Evolutionary conservation across 2,329 filamentous ascomycete species (phyloP), one percentile per base, ranked within the genome.

Genomic region (Tolypocladium ovalisporum): DNA sequence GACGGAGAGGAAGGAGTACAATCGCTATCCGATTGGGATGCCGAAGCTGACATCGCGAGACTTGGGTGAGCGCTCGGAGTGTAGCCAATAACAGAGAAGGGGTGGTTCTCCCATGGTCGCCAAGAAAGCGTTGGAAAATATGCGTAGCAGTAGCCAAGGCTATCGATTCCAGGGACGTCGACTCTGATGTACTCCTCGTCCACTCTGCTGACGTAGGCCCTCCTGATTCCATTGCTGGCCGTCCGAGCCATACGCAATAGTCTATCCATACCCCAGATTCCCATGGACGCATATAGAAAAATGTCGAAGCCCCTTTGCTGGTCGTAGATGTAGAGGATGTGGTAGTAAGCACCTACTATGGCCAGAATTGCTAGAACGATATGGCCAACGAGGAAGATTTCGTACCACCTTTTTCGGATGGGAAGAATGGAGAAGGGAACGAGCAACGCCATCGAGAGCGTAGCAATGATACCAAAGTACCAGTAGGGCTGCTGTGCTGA

Each of bases 371-470:
- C 67, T 0, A 79, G 53, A 3, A 70, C 54, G 29, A 80, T 71
- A 51, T 80, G 78, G 10, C 65, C 59, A 7, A 72, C 60, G 0
- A 80, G 67, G 60, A 81, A 80, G 0, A 75, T 35, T 62, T 79
- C 76, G 61, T 76, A 79, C 4, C 64, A 62, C 39, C 60, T 64
- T 37, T 65, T 67, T 13, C 76, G 70, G 22, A 79, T 51, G 1
- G 68, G 68, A 15, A 76, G 62, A 0, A 70, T 61, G 0, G 71
- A 73, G 27, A 67, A 62, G 13, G 69, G 59, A 0, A 73, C 55
- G 1, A 76, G 57, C 1, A 71, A 58, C 1, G 63, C 62, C 39
- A 67, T 65, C 1, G 64, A 56, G 0, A 76, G 56, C 0, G 74
- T 77, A 1, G 65, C 76, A 3, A 75, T 68, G 47, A 72, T 68